Evolutionary conservation across 2,329 filamentous ascomycete genomes (phyloP), one percentile per base, ranked within the genome.

Genomic region (Claviceps fusiformis): DNA sequence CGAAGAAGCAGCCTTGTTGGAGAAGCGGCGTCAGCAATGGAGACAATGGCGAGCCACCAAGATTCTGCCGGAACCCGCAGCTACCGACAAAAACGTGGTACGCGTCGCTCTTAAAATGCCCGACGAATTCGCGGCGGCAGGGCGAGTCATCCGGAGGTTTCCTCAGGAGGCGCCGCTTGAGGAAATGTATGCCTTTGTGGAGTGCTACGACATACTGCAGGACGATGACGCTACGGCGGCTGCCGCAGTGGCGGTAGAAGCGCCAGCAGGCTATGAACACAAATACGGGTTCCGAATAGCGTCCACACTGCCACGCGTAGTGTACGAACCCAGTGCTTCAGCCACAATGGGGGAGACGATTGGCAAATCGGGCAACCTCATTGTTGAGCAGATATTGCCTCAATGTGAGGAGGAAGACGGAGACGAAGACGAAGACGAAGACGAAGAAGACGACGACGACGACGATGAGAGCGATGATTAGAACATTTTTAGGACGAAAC

Each of bases 141-240:
- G 89, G 51, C 79, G 91, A 46, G 80, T 95, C 2, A 80, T 95
- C 55, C 80, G 92, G 46, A 81, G 80, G 52, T 97, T 98, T 67
- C 69, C 75, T 0, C 74, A 78, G 1, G 75, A 81, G n/a, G 81
- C 87, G 0, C 76, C 79, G 2, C 74, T 97, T 43, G 92, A 97
- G 66, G 90, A 96, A 64, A 72, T 98, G 6, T 97, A 97, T 68
- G 93, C 92, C 0, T 96, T 95, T 71, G 90, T 97, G 2, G 93
- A 98, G 66, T 97, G 92, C 71, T 85, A 90, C 66, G 83, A 89
- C 53, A 62, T 86, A 6, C 62, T 90, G 3, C 69, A 78, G 41
- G 59, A 39, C 37, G 52, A 52, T 15, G 13, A 15, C 5, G 27
- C 39, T 5, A 39, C 13, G 8, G 39, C 1, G 5, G 37, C 33